Base-by-base conservation (phyloP, 306 rosid genomes). In the Ormosia emarginata region DNA sequence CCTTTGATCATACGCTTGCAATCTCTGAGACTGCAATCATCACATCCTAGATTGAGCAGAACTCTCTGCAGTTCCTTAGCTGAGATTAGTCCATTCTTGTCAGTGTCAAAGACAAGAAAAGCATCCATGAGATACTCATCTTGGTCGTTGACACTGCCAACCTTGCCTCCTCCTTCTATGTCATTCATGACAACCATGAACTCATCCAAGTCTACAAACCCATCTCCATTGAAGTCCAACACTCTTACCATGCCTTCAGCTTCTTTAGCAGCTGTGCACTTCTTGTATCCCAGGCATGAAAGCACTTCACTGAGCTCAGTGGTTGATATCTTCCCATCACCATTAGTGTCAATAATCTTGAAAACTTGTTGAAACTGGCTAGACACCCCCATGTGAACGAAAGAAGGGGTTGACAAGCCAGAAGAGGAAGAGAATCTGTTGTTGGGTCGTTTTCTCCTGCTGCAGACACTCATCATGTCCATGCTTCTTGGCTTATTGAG, bases 161-260 rank as follows among this genome's bases (percentile, higher is more conserved):
- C 1, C 1, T 33, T 72, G 6, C 58, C 39, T 56, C n/a, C 50
- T 4, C 49, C 64, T 79, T 17, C 81, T 46, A 10, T 29, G 47
- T 49, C 82, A 18, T 71, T 86, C 88, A 86, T 83, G 13, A 80
- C 89, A 17, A 66, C 84, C 92, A 93, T 88, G 88, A 93, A 93
- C 64, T 93, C 97, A 6, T 90, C 91, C 76, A 93, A 70, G 50
- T 93, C 93, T 39, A 93, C 82, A 73, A 86, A 86, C 66, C 96
- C 97, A 63, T 93, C 94, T 81, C 95, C 92, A 14, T 93, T 77
- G 30, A 86, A 74, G 41, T 90, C 96, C 82, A 93, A 79, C 33
- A 75, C 91, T 43, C 59, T 86, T 52, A 90, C 85, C 79, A 93
- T 90, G 41, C 86, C 73, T 55, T 91, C 90, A 5, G 97, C 94